Conservation (phyloP, 2,329 filamentous ascomycete genomes). For the Paraphaeosphaeria minitans region DNA sequence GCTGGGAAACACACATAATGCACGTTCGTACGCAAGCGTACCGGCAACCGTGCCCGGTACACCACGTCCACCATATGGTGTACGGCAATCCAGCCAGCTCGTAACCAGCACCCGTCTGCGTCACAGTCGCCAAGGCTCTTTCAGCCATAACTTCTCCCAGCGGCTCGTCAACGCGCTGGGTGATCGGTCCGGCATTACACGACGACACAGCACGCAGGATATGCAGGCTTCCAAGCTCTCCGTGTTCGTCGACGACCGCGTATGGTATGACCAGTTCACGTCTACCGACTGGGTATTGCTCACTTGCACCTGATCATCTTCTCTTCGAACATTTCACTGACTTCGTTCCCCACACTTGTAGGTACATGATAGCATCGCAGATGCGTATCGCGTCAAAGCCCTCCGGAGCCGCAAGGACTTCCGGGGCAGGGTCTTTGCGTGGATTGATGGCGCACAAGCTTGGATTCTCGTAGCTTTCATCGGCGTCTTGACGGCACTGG, state of each 20-base stretch:
- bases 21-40: slow-evolving; percentile 51
- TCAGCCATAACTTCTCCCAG: slow-evolving; percentile 45
- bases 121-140: slow-evolving; percentile 40
- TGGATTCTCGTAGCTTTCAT: slow-evolving; percentile 94
- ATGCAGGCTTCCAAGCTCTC: slow-evolving; percentile 69
- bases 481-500: slow-evolving; percentile 79
- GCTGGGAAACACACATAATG: slow-evolving; percentile 45
- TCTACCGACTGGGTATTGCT: slow-evolving; percentile 98
- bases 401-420: slow-evolving; percentile 82
- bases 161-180: slow-evolving; percentile 65
- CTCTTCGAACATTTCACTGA: too few species aligned
- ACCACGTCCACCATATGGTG: slow-evolving; percentile 45
- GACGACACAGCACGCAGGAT: slow-evolving; percentile 61
- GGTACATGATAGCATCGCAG: slow-evolving; percentile 96
- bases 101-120: slow-evolving; percentile 38
- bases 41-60: slow-evolving; percentile 48
- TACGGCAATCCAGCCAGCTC: slow-evolving; percentile 45
- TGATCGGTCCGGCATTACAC: slow-evolving; percentile 57
- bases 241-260: slow-evolving; percentile 78
- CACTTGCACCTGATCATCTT: too few species aligned
- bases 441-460: slow-evolving; percentile 87
- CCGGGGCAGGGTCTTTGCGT: slow-evolving; percentile 74
- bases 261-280: slow-evolving; percentile 99
- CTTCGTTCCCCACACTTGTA: too few species aligned
- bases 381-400: slow-evolving; percentile 85